Base-by-base conservation (phyloP, 805 yeast species). In the Wickerhamiella dianesei region DNA sequence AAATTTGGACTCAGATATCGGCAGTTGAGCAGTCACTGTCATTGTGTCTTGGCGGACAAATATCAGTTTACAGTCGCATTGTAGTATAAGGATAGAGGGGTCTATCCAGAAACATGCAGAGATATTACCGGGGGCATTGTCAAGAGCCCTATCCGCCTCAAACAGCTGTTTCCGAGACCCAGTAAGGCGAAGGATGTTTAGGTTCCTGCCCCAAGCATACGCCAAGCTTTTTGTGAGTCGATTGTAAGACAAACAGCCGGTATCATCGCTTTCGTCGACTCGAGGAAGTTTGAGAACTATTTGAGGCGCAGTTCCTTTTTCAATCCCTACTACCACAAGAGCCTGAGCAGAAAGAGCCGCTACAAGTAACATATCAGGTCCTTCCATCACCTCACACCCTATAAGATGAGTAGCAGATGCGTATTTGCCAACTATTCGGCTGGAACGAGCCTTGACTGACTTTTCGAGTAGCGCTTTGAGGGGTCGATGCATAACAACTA, bases 401-500 rank as follows among this genome's bases (percentile, higher is more conserved):
- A 55, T 37, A 18, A 41, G 35, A 13, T 20, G 14, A 3, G 56
- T 41, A 1, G 41, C 36, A 5, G 25, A 21, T 6, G 41, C 41
- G 17, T 4, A 40, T 40, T 2, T 40, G 40, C 2, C 8, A 9
- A 16, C 70, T 68, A 40, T 63, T 64, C 0, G 89, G 89, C 21
- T 76, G 55, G 4, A 82, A 54, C 40, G 76, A 68, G 46, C 68
- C 68, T 36, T 14, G 19, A 36, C 17, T n/a, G 39, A 9, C 47
- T 65, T 69, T 1, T 79, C 77, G 43, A 80, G 57, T 9, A 85
- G 62, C 35, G 77, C 70, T 48, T 80, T 71, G 41, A 72, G 67
- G 0, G 81, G 81, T 55, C 75, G 74, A 59, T 88, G 95, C 51
- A 68, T 70, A 45, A 79, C 68, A 4, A 82, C 71, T 50, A 76